Percentiles rank a stretch among this genome's conserved stretches.
phyloP scores from a whole-genome alignment of 768 basidiomycete genomes.

The Termitomyces sp. region DNA sequence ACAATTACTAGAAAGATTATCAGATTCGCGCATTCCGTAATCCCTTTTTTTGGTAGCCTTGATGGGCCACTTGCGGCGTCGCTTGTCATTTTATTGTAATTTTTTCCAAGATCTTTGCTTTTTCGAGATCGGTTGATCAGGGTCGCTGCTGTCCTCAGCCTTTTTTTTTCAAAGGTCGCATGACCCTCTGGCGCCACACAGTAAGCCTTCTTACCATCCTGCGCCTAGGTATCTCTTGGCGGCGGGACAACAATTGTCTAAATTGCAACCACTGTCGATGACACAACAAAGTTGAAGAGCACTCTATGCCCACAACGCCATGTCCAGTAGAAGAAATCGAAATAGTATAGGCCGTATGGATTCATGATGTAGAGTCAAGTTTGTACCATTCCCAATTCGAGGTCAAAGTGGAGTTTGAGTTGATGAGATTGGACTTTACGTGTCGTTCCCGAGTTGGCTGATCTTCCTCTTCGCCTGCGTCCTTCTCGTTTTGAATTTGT shows the following conservation, averaged over 20 bases:
- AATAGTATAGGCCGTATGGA: neutral
- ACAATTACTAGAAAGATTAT: neutral
- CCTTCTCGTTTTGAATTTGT: neutral
- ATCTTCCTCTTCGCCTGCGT: neutral
- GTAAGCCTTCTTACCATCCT: neutral
- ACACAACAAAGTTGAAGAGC: neutral
- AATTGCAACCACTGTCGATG: too few relatives aligned
- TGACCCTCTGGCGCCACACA: constrained; percentile 8
- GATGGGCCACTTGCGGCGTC: neutral
- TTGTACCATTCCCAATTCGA: neutral
- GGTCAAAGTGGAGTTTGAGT: neutral
- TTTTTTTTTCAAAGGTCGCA: neutral
- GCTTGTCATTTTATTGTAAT: neutral
- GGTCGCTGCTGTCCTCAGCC: neutral
- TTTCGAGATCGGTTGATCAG: neutral
- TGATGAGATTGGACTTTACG: neutral
- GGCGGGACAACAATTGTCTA: neutral
- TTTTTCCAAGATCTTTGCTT: neutral
- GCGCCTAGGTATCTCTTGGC: neutral
- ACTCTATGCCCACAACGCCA: neutral
- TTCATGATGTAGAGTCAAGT: neutral
- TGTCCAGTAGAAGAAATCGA: neutral
- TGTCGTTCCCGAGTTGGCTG: constrained; percentile 3
- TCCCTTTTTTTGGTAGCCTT: neutral
- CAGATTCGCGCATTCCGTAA: constrained; percentile 1